Conservation (phyloP, 1,284 basidiomycete species). For the Exsudoporus floridanus region DNA sequence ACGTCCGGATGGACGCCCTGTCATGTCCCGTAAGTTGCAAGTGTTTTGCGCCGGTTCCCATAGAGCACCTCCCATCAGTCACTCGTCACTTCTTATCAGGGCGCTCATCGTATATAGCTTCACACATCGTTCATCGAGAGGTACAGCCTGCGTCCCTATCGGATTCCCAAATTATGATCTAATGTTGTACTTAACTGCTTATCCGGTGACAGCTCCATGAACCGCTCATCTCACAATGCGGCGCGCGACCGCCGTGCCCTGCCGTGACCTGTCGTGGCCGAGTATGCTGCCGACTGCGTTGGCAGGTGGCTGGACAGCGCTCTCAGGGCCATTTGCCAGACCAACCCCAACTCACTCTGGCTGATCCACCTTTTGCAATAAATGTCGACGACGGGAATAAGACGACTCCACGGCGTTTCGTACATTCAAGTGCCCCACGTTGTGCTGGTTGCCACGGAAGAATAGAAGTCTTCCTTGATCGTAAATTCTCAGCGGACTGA, state of each 20-base stretch:
- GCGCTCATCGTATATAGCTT: constrained; percentile 37
- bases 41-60: constrained; percentile 26
- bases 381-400: constrained; percentile 16
- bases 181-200: constrained; percentile 20
- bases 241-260: background rate
- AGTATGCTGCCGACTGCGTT: background rate
- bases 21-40: constrained; percentile 15
- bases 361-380: constrained; percentile 4
- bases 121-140: constrained; percentile 33
- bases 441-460: constrained; percentile 36
- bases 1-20: constrained; percentile 1
- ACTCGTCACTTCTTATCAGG: constrained; percentile 47
- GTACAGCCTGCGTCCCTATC: constrained; percentile 34
- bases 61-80: constrained; percentile 43
- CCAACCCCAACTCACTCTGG: background rate
- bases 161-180: constrained; percentile 30
- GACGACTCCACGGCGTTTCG: constrained; percentile 30
- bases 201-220: constrained; percentile 22
- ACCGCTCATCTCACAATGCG: constrained; percentile 21
- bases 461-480: constrained; percentile 36
- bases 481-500: constrained; percentile 25
- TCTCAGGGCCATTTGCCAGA: background rate
- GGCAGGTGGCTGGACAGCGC: background rate
- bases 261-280: constrained; percentile 1
- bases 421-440: constrained; percentile 27